Base-by-base conservation (phyloP, 1,139 yeast genomes). In the Geotrichum candidum region DNA sequence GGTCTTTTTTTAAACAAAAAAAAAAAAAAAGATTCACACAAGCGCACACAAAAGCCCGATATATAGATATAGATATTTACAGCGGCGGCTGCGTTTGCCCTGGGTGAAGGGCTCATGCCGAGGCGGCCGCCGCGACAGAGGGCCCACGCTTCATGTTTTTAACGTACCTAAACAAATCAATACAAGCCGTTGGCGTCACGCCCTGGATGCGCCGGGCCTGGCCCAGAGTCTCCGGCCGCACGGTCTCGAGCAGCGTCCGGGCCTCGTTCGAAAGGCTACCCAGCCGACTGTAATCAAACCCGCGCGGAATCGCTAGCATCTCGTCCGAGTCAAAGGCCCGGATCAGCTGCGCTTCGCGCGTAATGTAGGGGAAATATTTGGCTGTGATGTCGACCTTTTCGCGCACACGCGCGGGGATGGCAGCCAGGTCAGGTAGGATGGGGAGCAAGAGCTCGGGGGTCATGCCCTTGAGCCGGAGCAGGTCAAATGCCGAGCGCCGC, bases 121-220 rank as follows among this genome's bases (percentile, higher is more conserved):
- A 22, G 13, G n/a, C 22, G 6, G n/a, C 31, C 29, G n/a, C 41
- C 18, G 18, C 18, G 18, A 18, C 18, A 18, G 18, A 18, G 13
- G 41, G 41, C n/a, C 10, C n/a, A 35, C 41, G 41, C n/a, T 35
- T 35, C 54, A 51, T 54, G 13, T 57, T 53, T 58, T 67, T 67
- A 29, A 72, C 69, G 48, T 64, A 70, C 57, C 73, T 66, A 63
- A 70, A 71, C 41, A 75, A 64, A 61, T 73, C 76, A 38, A 76
- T 69, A 58, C 78, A 73, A 1, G 80, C 80, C 1, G 79, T 75
- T 1, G 98, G 97, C 0, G 98, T 94, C 0, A 94, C 86, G 0
- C 99, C 98, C 70, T 94, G 96, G 22, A 92, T 88, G 67, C 98
- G 80, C 70, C 96, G 81, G 0, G 98, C 98, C 72, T 94, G 98